Conservation (phyloP, 192 early-diverging fungal species). For the Phlyctochytrium arcticum region DNA sequence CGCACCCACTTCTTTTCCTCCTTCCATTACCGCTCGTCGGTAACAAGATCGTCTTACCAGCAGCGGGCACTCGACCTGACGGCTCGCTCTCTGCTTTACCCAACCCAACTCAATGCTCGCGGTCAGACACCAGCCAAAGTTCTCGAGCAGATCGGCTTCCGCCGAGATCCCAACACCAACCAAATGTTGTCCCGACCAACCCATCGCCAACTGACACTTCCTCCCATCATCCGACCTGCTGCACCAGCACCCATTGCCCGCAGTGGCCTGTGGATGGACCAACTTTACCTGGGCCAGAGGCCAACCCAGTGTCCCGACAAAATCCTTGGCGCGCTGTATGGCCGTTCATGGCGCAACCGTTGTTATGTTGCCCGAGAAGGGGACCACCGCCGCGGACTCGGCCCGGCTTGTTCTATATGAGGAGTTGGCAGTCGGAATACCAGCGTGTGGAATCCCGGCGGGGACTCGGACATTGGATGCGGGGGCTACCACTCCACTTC, state of each 20-base stretch:
- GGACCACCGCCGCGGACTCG: neutral
- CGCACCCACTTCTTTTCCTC: neutral
- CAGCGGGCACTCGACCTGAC: too few species aligned
- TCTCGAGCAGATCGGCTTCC: too few species aligned
- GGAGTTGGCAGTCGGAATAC: neutral
- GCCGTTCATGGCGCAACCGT: neutral
- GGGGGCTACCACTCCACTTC: neutral
- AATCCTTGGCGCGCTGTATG: neutral
- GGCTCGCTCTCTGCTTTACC: too few species aligned
- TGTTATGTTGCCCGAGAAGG: slow-evolving; percentile 1
- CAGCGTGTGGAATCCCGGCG: neutral
- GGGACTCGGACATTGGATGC: neutral
- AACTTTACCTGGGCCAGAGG: neutral
- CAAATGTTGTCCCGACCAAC: too few species aligned
- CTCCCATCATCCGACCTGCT: too few species aligned
- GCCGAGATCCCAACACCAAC: too few species aligned
- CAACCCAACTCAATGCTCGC: too few species aligned
- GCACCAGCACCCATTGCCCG: neutral
- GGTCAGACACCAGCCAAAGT: too few species aligned
- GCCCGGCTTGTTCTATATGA: neutral
- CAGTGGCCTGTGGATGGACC: neutral
- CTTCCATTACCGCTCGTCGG: neutral
- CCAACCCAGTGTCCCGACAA: neutral
- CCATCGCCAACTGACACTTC: too few species aligned
- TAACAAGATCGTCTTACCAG: neutral